A percentile compares a stretch with the other conserved stretches of the same genome.
Conservation (phyloP, 2,329 filamentous ascomycete species). For the Xylariaceae sp. region DNA sequence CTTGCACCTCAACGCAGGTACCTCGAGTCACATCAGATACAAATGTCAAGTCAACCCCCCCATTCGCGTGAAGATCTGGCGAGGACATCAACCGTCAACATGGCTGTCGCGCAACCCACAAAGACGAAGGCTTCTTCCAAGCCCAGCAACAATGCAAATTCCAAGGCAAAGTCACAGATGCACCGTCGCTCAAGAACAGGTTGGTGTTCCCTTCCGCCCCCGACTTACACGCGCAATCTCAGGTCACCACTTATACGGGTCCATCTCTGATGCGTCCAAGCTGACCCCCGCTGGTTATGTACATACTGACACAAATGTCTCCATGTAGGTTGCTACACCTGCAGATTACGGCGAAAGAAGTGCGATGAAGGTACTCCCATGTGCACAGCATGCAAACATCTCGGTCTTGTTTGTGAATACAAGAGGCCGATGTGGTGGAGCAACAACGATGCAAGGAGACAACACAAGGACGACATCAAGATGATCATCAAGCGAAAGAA, state of each 20-base stretch:
- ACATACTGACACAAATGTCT: slow-evolving; percentile 3
- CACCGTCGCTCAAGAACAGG: slow-evolving; percentile 92
- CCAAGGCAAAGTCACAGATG: slow-evolving; percentile 77
- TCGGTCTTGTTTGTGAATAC: slow-evolving; percentile 89
- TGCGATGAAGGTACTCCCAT: slow-evolving; percentile 61
- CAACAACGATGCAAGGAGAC: slow-evolving; percentile 78
- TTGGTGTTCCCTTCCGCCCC: slow-evolving; percentile 45
- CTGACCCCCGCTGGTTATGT: no score
- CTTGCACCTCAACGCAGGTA: slow-evolving; percentile 38
- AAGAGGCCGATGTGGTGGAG: slow-evolving; percentile 97
- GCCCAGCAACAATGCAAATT: slow-evolving; percentile 44
- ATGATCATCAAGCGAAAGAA: slow-evolving; percentile 97
- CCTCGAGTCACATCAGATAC: slow-evolving; percentile 33
- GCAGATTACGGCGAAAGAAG: slow-evolving; percentile 64
- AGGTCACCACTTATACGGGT: slow-evolving; percentile 14
- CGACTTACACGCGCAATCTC: slow-evolving; percentile 11
- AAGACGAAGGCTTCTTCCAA: slow-evolving; percentile 58
- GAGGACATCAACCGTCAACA: slow-evolving; percentile 50
- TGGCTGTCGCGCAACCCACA: slow-evolving; percentile 56
- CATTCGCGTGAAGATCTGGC: slow-evolving; percentile 48
- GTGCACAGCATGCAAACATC: slow-evolving; percentile 64
- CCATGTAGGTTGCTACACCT: slow-evolving; percentile 60
- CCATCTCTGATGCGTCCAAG: background rate
- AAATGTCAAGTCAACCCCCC: slow-evolving; percentile 67
- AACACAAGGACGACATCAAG: slow-evolving; percentile 95